Percentiles rank a stretch among this genome's conserved stretches.
Evolutionary conservation across 139 green algal genomes (phyloP).

Genomic region (Diplosphaera chodatii): DNA sequence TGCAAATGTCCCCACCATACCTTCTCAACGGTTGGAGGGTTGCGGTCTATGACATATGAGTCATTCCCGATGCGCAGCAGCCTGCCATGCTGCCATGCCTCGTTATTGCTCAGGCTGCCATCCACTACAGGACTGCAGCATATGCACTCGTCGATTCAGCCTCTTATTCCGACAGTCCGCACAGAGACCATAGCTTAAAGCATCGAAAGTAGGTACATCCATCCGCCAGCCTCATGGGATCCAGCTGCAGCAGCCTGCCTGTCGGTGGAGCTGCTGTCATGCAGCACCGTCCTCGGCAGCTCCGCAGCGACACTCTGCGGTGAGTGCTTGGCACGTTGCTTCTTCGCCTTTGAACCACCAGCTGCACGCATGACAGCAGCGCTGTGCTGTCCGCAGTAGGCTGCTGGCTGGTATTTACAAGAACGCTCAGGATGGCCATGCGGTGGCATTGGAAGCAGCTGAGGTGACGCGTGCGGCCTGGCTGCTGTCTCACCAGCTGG

Average conservation of each 20-base stretch:
- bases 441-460: no score
- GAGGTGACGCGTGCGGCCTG: no score
- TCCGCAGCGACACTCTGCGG: neutral
- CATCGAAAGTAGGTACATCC: no score
- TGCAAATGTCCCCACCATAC: no score
- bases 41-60: slow-evolving; percentile 43
- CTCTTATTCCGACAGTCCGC: no score
- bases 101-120: slow-evolving; percentile 32
- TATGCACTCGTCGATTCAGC: no score
- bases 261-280: neutral
- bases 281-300: neutral
- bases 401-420: no score
- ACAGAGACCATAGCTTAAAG: no score
- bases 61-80: slow-evolving; percentile 48
- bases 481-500: slow-evolving; percentile 22
- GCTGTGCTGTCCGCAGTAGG: no score
- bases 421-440: no score
- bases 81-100: slow-evolving; percentile 53
- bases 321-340: slow-evolving; percentile 9
- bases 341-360: neutral
- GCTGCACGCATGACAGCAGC: neutral
- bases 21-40: slow-evolving; percentile 59
- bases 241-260: no score
- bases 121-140: neutral
- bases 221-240: no score